Conservation (phyloP, 2,329 filamentous ascomycete genomes). For the Helicocarpus griseus region DNA sequence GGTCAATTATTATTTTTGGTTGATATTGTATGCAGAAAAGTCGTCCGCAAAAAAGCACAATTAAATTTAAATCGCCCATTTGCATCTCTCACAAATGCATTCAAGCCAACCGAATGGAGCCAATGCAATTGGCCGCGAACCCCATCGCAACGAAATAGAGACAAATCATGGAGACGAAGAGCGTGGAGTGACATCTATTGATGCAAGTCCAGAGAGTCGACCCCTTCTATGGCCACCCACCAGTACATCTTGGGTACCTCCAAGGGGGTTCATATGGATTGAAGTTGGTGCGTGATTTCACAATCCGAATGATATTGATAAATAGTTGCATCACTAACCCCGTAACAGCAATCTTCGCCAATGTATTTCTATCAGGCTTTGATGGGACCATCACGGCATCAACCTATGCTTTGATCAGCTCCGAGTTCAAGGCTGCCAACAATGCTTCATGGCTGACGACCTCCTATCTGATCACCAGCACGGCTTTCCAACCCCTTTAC, state of each 20-base stretch:
- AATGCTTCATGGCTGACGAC: slow-evolving; percentile 45
- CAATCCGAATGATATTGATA: not conserved
- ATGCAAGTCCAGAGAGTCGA: slow-evolving; percentile 15
- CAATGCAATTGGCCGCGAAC: not conserved
- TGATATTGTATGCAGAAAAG: not conserved
- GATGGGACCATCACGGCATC: slow-evolving; percentile 38
- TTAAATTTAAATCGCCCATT: not conserved
- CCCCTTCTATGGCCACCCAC: slow-evolving; percentile 16
- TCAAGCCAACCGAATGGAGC: not conserved
- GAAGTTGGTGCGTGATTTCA: slow-evolving; percentile 35
- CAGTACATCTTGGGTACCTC: slow-evolving; percentile 36
- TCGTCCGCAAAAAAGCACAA: not conserved
- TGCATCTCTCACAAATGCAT: not conserved
- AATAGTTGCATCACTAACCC: slow-evolving; percentile 1
- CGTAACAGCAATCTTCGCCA: slow-evolving; percentile 47
- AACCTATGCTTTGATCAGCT: slow-evolving; percentile 36
- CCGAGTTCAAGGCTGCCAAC: slow-evolving; percentile 39
- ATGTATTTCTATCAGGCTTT: slow-evolving; percentile 53
- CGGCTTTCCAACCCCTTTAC: slow-evolving; percentile 61
- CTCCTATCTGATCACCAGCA: slow-evolving; percentile 56
- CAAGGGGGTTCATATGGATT: slow-evolving; percentile 48
- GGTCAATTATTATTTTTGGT: no score
- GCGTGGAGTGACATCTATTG: not conserved
- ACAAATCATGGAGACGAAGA: slow-evolving; percentile 1
- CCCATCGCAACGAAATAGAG: not conserved